Evolutionary conservation across 805 yeast species (phyloP).

Genomic region (Myxozyma mucilagina): DNA sequence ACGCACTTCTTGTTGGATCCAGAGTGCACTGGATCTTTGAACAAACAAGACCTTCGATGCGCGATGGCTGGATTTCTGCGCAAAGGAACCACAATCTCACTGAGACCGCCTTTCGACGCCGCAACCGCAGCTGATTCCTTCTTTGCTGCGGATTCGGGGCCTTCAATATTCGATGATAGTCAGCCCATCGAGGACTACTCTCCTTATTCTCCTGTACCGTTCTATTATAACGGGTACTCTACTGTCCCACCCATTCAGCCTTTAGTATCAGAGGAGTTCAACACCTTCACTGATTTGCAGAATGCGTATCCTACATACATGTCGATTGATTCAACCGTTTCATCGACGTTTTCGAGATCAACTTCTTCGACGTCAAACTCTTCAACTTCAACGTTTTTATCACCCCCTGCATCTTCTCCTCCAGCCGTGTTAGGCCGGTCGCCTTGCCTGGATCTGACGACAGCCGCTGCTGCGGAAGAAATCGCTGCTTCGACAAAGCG

Average conservation of each 20-base stretch:
- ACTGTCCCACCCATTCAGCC: background rate
- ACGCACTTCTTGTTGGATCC: background rate
- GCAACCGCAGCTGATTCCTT: conserved; percentile 1
- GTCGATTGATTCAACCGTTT: too few relatives aligned
- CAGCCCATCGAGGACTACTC: too few relatives aligned
- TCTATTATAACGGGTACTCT: too few relatives aligned
- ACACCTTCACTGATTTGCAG: too few relatives aligned
- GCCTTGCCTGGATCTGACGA: conserved; percentile 23
- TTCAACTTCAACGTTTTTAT: background rate
- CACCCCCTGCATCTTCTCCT: background rate
- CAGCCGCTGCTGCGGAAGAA: conserved; percentile 29
- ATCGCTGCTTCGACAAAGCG: conserved; percentile 30
- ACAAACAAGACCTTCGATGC: background rate
- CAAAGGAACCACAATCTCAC: background rate
- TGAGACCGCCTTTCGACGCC: conserved; percentile 5
- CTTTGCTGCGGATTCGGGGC: conserved; percentile 1
- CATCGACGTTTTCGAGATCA: too few relatives aligned
- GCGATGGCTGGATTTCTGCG: background rate
- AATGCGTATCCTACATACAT: too few relatives aligned
- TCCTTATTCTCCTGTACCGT: background rate
- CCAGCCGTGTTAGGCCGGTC: background rate
- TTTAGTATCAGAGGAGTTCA: background rate
- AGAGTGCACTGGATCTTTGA: too few relatives aligned
- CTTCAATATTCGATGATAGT: too few relatives aligned
- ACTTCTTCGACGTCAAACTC: background rate